A percentile compares a stretch with the other conserved stretches of the same genome.
phyloP scores from a whole-genome alignment of 164 flowering plant genomes.

The Liriodendron chinense region DNA sequence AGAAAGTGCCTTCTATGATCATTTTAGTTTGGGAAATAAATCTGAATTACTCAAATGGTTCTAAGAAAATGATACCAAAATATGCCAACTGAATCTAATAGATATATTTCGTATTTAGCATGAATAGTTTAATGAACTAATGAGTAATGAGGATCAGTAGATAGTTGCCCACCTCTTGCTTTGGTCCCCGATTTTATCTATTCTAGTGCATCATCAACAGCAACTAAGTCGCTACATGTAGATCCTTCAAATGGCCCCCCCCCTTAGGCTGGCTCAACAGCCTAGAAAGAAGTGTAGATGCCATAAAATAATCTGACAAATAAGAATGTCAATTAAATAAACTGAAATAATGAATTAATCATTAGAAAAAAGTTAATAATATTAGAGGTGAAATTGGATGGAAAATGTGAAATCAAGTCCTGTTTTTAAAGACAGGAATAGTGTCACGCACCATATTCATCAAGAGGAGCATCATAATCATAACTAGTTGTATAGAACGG shows the following conservation, averaged over 20 bases:
- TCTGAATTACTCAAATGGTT: too few species aligned
- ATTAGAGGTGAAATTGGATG: too few species aligned
- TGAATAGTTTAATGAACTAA: neutral
- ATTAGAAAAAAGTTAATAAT: too few species aligned
- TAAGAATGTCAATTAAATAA: neutral
- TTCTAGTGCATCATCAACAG: slow-evolving; percentile 60
- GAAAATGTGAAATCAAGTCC: too few species aligned
- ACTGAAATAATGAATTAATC: neutral
- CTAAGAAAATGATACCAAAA: too few species aligned
- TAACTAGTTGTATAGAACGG: too few species aligned
- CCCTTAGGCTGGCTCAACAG: slow-evolving; percentile 84
- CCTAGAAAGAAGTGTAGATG: slow-evolving; percentile 36
- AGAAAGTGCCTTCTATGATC: too few species aligned
- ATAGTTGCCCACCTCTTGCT: slow-evolving; percentile 65
- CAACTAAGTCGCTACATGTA: slow-evolving; percentile 89
- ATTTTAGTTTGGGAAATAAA: too few species aligned
- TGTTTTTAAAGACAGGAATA: too few species aligned
- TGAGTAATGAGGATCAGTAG: neutral
- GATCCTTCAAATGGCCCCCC: slow-evolving; percentile 94
- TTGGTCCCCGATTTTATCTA: slow-evolving; percentile 69
- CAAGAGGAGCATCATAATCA: too few species aligned
- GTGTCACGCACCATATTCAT: too few species aligned
- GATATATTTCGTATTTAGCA: neutral
- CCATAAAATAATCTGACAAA: slow-evolving; percentile 2
- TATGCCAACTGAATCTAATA: neutral